Base-by-base conservation (phyloP, 2,329 filamentous ascomycete species). In the Trichoderma brevicompactum region DNA sequence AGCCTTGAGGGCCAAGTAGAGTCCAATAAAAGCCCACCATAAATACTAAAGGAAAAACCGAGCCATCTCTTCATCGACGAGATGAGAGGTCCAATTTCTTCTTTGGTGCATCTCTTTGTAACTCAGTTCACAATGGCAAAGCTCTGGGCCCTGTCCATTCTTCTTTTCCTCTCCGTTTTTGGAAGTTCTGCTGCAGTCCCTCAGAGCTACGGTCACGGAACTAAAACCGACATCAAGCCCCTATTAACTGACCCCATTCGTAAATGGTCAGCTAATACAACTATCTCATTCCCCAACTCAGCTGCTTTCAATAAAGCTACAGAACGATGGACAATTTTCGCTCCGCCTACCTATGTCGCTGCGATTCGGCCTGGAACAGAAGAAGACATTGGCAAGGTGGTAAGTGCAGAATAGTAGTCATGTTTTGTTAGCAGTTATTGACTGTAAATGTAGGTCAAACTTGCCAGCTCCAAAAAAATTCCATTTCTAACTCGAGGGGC, bases 401-500 rank as follows among this genome's bases (percentile, higher is more conserved):
- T 23, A 36, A 52, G 55, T 12, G 1, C 2, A 55, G 36, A 10
- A n/a, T 41, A 7, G 17, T 41, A 1, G 5, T 19, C 4, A 15
- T 28, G n/a, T 28, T 28, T 9, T 17, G 6, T 23, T 5, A 8
- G 6, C 15, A 9, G 12, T n/a, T 15, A 4, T n/a, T 10, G 5
- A 46, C 32, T 9, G 5, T 8, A 34, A n/a, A 23, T 48, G 5
- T 15, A 58, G 59, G 53, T 62, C n/a, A 62, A 36, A 12, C 59
- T 62, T 12, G 48, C 59, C 28, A 53, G 4, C 13, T 15, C 48
- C 1, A 36, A 36, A 8, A 28, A 23, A 7, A 44, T 62, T 12
- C 48, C 59, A 7, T 62, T 62, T 13, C 19, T 62, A 34, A 43
- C 59, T 23, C 48, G 59, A 10, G 49, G 59, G 4, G 59, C 12